Evolutionary conservation across 305 asterid species (phyloP).

Genomic region (Fraxinus ornus): DNA sequence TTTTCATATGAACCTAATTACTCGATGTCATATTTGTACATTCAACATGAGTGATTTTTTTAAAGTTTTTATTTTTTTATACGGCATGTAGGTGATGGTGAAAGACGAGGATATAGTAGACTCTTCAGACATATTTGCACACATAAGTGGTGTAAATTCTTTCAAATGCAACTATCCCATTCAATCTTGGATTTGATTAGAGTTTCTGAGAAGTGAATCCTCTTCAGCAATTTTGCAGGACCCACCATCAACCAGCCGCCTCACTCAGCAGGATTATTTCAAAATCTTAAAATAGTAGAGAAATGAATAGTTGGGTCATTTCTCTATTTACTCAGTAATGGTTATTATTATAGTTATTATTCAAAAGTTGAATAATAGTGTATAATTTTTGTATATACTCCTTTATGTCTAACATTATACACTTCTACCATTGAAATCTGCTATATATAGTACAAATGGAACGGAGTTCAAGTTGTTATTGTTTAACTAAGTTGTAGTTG

Average conservation of each 20-base stretch:
- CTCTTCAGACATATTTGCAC: slow-evolving; percentile 55
- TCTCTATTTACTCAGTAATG: not conserved
- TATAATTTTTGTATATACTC: not conserved
- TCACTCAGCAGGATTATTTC: not conserved
- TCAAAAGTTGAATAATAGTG: not conserved
- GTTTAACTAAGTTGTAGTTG: too few relatives aligned
- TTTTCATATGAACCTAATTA: not conserved
- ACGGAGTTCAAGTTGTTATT: not conserved
- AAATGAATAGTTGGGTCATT: not conserved
- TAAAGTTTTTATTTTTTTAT: too few relatives aligned
- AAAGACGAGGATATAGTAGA: slow-evolving; percentile 55
- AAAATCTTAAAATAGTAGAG: not conserved
- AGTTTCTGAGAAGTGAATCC: not conserved
- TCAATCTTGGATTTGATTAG: slow-evolving; percentile 60
- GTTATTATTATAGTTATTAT: not conserved
- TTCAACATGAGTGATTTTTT: too few relatives aligned
- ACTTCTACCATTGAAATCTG: not conserved
- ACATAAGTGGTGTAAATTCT: slow-evolving; percentile 60
- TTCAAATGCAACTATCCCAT: slow-evolving; percentile 67
- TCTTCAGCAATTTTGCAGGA: slow-evolving; percentile 27
- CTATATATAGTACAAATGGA: not conserved
- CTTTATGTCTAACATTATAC: not conserved
- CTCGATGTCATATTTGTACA: too few relatives aligned
- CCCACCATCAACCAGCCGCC: not conserved
- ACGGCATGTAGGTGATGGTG: slow-evolving; percentile 34